These are phyloP conservation scores for Urochloa ruziziensis DNA, from an alignment of 176 grass and related monocot genomes.

Conservation along the genomic window DNA sequence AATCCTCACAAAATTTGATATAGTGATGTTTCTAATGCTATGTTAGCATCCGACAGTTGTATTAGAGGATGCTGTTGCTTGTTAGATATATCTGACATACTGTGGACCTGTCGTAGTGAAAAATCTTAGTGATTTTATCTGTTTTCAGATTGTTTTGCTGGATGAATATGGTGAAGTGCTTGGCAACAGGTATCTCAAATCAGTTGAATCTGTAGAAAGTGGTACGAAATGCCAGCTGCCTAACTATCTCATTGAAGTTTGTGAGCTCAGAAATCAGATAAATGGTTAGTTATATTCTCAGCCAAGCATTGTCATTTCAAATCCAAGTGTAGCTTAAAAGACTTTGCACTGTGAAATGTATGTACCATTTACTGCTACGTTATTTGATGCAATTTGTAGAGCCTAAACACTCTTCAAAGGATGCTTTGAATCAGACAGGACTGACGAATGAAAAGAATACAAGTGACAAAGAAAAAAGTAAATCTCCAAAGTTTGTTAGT, in stretches of 20 bases:
- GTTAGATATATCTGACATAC: conserved; percentile 12
- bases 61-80: conserved; percentile 7
- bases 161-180: conserved; percentile 62
- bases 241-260: conserved; percentile 65
- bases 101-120: neutral
- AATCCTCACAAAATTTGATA: neutral
- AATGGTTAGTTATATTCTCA: conserved; percentile 42
- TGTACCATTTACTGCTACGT: neutral
- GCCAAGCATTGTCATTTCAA: neutral
- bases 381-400: conserved; percentile 13
- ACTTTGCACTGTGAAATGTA: neutral
- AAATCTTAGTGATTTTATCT: neutral
- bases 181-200: conserved; percentile 59
- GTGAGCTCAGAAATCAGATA: conserved; percentile 37
- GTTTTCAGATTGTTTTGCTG: conserved; percentile 57
- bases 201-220: conserved; percentile 64
- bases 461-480: conserved; percentile 29
- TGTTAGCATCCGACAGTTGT: neutral
- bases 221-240: conserved; percentile 53
- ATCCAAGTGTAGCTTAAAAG: neutral
- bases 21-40: conserved; percentile 11
- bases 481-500: conserved; percentile 46
- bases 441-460: conserved; percentile 18
- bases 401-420: conserved; percentile 10
- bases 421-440: conserved; percentile 16